Evolutionary conservation across 768 basidiomycete species (phyloP), one percentile per base, ranked within the genome.

Genomic region (Daedaleopsis sinensis): DNA sequence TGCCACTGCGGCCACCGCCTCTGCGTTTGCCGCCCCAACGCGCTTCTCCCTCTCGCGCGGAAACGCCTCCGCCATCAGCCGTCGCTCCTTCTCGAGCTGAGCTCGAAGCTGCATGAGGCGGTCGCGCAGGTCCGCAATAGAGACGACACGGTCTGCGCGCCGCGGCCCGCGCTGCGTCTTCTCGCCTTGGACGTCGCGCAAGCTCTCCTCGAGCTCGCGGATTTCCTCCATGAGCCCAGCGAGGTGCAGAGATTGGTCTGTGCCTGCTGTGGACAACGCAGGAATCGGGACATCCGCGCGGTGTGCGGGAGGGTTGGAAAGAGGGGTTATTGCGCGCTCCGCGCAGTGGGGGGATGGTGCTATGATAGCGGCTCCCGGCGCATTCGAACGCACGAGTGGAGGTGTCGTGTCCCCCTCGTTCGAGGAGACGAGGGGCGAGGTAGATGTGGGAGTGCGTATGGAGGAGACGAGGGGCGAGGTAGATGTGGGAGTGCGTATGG

Each of bases 271-370:
- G 16, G 62, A 58, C 23, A 63, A 24, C 19, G 62, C 57, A 13
- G 62, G 53, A 6, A 39, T 46, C 10, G 62, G 62, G 8, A 63
- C 62, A 48, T 63, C 62, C 3, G 55, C 53, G 19, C 52, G 32
- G 42, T 63, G 62, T 9, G 52, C 15, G 16, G 62, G 62, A 18
- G 56, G 56, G n/a, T 11, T 37, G n/a, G 38, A 18, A 19, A 42
- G 36, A 1, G 37, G 19, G 9, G 52, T 39, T 2, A 9, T 15
- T 11, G 37, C 39, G 2, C 52, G 35, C 23, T 10, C 18, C 18
- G 50, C 36, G 27, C 27, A 19, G 35, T 18, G 0, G 27, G 19
- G 52, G n/a, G 38, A 23, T 12, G 16, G 35, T 3, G 27, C 27
- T 7, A 49, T 23, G 47, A 24, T 1, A 24, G 47, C 47, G 15